Conservation (phyloP, 371 early-diverging fungal genomes). For the Lichtheimia ornata region DNA sequence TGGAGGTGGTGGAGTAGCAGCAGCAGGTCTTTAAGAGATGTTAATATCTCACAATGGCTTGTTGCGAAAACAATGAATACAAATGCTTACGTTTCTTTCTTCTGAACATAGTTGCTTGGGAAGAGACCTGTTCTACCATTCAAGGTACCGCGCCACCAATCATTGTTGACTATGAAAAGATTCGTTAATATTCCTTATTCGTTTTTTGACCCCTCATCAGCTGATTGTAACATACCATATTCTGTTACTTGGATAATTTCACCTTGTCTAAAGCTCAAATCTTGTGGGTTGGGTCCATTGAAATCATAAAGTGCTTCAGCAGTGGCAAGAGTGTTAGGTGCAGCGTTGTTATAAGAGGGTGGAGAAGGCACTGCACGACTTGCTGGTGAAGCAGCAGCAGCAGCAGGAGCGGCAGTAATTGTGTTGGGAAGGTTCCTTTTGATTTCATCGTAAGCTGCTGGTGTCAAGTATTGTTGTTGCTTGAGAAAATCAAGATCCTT, state of each 20-base stretch:
- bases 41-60: background rate
- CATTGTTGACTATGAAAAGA: constrained; percentile 28
- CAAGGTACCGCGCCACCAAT: constrained; percentile 38
- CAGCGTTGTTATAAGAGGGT: constrained; percentile 5
- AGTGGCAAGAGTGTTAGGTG: constrained; percentile 9
- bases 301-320: constrained; percentile 35
- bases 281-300: constrained; percentile 24
- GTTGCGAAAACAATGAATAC: background rate
- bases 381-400: background rate
- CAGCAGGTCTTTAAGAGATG: no score
- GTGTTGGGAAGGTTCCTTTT: constrained; percentile 17
- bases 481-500: constrained; percentile 31
- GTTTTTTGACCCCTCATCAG: no score
- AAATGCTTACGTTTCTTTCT: constrained; percentile 12
- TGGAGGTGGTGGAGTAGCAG: constrained; percentile 16
- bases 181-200: background rate
- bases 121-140: constrained; percentile 33
- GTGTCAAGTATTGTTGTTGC: constrained; percentile 22
- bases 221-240: constrained; percentile 15
- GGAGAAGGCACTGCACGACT: background rate
- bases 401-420: background rate
- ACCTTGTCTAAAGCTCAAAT: constrained; percentile 21
- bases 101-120: constrained; percentile 28
- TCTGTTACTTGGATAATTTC: constrained; percentile 23
- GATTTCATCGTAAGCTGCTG: constrained; percentile 27